Percentiles rank a stretch among this genome's conserved stretches.
phyloP scores from a whole-genome alignment of 2,329 filamentous ascomycete genomes.

The Penicillium freii region DNA sequence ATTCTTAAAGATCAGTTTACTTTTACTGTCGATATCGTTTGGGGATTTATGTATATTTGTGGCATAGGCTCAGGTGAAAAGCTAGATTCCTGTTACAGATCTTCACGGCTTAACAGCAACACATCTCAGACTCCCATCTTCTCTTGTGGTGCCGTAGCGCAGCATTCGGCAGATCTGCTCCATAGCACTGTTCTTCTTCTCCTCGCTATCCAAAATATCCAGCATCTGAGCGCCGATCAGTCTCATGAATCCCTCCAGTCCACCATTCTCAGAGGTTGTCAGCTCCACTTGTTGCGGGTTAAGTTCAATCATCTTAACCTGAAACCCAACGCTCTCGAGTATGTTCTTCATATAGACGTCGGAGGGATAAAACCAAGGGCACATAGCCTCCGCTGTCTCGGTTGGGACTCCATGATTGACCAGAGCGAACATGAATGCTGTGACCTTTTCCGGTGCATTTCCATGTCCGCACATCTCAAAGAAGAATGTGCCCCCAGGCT shows the following conservation, averaged over 20 bases:
- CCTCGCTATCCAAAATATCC: conserved; percentile 4
- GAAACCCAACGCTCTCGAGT: neutral
- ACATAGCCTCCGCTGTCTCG: conserved; percentile 1
- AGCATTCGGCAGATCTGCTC: conserved; percentile 3
- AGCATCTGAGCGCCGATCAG: conserved; percentile 1
- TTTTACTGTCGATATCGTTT: neutral
- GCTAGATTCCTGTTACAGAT: too few relatives aligned
- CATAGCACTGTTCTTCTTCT: neutral
- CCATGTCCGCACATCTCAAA: conserved; percentile 12
- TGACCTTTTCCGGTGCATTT: conserved; percentile 5
- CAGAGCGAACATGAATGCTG: conserved; percentile 6
- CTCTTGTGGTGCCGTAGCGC: neutral
- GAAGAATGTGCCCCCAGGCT: conserved; percentile 4
- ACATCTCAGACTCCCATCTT: conserved; percentile 8
- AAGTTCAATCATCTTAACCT: neutral
- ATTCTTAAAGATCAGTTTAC: neutral
- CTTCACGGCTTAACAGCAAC: conserved; percentile 4
- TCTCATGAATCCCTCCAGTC: conserved; percentile 1
- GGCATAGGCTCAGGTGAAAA: neutral
- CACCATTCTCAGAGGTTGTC: neutral
- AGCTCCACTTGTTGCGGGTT: neutral
- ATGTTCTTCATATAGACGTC: conserved; percentile 3
- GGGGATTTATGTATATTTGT: neutral
- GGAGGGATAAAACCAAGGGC: conserved; percentile 5
- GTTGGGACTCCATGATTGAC: conserved; percentile 6